A percentile compares a stretch with the other conserved stretches of the same genome.
phyloP scores from a whole-genome alignment of 495 filamentous ascomycete species.

The Penicillium cinerascens region DNA sequence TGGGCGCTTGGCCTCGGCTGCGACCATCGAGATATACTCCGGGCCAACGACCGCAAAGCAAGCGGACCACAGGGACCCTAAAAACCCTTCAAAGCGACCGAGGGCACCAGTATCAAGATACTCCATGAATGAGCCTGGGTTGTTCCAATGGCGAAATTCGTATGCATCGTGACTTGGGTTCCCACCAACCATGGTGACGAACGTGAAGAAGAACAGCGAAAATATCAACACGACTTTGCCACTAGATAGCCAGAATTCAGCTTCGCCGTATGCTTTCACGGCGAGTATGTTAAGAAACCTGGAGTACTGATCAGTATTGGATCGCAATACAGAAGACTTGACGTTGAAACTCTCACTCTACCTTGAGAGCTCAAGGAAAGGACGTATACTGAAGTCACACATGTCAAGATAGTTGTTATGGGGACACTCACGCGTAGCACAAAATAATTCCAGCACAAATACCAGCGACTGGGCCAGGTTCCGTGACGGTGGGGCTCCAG shows the following conservation, averaged over 20 bases:
- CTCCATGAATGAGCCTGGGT: slow-evolving; percentile 36
- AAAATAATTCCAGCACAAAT: slow-evolving; percentile 54
- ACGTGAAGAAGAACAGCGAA: slow-evolving; percentile 44
- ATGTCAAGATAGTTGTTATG: slow-evolving; percentile 4
- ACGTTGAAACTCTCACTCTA: too few species aligned
- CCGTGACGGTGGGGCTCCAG: slow-evolving; percentile 57
- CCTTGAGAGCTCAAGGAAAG: too few species aligned
- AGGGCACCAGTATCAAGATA: slow-evolving; percentile 58
- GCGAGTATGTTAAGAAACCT: slow-evolving; percentile 36
- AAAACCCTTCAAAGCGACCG: slow-evolving; percentile 69
- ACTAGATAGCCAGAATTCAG: slow-evolving; percentile 65
- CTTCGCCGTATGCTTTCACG: slow-evolving; percentile 66
- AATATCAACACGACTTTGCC: slow-evolving; percentile 69
- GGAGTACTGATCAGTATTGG: background rate
- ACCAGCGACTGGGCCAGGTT: slow-evolving; percentile 49
- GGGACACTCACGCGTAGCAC: slow-evolving; percentile 26
- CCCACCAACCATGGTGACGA: slow-evolving; percentile 65
- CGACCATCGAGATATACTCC: slow-evolving; percentile 78
- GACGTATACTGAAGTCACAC: too few species aligned
- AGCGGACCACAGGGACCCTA: slow-evolving; percentile 59
- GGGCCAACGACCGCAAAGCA: slow-evolving; percentile 51
- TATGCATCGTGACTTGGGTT: slow-evolving; percentile 68
- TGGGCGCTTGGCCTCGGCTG: slow-evolving; percentile 73
- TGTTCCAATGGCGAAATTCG: slow-evolving; percentile 62
- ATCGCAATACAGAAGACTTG: too few species aligned